A percentile compares a stretch with the other conserved stretches of the same genome.
These are phyloP conservation scores for Suhomyces emberorum DNA, from an alignment of 805 yeast genomes.

Conservation along the genomic window DNA sequence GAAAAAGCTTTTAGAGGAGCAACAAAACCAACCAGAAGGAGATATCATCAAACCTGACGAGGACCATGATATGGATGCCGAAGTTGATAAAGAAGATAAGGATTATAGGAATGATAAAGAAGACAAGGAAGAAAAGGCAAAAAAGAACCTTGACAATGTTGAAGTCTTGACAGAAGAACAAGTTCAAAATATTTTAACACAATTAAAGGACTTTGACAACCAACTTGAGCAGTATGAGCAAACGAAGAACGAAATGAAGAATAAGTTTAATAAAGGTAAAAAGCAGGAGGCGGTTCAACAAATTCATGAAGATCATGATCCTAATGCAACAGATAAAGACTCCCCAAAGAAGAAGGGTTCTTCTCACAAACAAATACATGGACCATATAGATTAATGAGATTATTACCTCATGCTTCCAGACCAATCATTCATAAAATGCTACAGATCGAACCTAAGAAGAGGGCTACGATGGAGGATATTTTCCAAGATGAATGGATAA, in stretches of 20 bases:
- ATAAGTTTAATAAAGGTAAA: constrained; percentile 22
- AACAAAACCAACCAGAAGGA: constrained; percentile 4
- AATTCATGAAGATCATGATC: neutral
- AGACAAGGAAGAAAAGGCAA: constrained; percentile 12
- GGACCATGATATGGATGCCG: constrained; percentile 2
- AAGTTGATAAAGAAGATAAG: constrained; percentile 7
- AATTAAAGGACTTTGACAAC: constrained; percentile 35
- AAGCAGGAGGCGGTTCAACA: constrained; percentile 4
- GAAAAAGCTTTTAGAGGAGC: constrained; percentile 24
- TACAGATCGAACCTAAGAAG: constrained; percentile 54
- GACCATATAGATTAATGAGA: constrained; percentile 80
- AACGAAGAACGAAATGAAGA: constrained; percentile 33
- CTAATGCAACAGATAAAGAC: constrained; percentile 10
- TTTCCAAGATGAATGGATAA: constrained; percentile 68
- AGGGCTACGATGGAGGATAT: constrained; percentile 70
- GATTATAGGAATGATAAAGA: constrained; percentile 17
- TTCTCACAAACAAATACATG: constrained; percentile 62
- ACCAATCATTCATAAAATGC: constrained; percentile 66
- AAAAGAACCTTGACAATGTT: constrained; percentile 16
- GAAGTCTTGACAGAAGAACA: constrained; percentile 34
- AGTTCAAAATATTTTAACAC: constrained; percentile 28
- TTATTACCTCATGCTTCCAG: constrained; percentile 79
- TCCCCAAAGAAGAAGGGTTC: constrained; percentile 29
- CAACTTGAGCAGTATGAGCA: constrained; percentile 36
- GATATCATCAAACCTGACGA: constrained; percentile 10